These are phyloP conservation scores for Saccharomyces eubayanus DNA, from an alignment of 805 yeast species.

Conservation along the genomic window DNA sequence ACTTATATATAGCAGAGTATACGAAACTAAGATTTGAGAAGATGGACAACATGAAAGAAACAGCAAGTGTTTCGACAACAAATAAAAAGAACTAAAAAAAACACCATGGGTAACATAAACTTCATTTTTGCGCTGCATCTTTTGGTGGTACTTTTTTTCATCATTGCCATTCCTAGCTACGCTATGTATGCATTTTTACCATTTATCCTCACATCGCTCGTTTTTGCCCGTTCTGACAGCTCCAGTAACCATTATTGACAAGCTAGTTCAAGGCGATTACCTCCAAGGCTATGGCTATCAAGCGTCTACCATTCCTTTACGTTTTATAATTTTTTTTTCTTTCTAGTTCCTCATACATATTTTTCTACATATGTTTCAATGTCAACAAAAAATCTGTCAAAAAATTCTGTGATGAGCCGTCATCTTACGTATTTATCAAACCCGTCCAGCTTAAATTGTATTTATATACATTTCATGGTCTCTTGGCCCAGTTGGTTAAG, in stretches of 20 bases:
- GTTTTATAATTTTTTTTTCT: neutral
- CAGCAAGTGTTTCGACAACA: neutral
- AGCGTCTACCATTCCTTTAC: neutral
- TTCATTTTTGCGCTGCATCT: neutral
- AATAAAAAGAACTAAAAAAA: neutral
- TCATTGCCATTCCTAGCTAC: neutral
- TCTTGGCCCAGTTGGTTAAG: constrained; percentile 4
- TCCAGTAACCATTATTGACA: neutral
- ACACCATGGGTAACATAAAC: neutral
- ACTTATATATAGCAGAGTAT: neutral
- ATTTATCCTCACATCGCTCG: neutral
- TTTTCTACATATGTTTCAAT: neutral
- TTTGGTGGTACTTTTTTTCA: neutral
- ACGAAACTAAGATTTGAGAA: neutral
- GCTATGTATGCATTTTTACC: neutral
- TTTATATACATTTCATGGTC: neutral
- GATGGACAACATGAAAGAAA: neutral
- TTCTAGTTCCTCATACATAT: neutral
- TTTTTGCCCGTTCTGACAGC: neutral
- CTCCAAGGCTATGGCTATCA: neutral
- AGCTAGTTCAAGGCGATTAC: neutral
- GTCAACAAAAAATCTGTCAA: neutral
- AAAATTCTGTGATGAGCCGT: too few relatives aligned
- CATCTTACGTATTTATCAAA: too few relatives aligned
- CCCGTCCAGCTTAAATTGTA: too few relatives aligned